phyloP scores from a whole-genome alignment of 2,329 filamentous ascomycete genomes.

The Aaosphaeria arxii region DNA sequence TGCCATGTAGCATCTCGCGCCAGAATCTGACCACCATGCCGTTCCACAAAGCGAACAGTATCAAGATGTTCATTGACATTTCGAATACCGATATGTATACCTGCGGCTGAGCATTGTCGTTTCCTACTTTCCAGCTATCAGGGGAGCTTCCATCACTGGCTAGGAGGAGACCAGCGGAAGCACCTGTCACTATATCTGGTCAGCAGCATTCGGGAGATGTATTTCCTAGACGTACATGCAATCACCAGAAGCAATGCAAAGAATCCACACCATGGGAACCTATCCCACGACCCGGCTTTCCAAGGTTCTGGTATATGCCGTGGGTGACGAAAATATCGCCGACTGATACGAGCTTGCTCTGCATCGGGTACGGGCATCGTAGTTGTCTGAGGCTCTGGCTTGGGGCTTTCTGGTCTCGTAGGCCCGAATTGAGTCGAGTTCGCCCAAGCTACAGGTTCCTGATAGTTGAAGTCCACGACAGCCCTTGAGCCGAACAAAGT shows the following conservation, averaged over 20 bases:
- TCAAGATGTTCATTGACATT: slow-evolving; percentile 16
- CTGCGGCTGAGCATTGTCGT: slow-evolving; percentile 12
- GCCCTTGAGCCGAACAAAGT: slow-evolving; percentile 9
- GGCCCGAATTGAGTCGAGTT: slow-evolving; percentile 4
- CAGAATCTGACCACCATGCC: slow-evolving; percentile 19
- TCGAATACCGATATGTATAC: slow-evolving; percentile 20
- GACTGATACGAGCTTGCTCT: not conserved
- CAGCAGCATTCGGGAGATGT: not conserved
- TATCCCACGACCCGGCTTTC: slow-evolving; percentile 12
- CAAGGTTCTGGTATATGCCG: slow-evolving; percentile 17
- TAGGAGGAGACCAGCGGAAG: slow-evolving; percentile 15
- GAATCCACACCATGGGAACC: slow-evolving; percentile 18
- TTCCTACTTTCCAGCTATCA: slow-evolving; percentile 14
- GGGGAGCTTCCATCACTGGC: slow-evolving; percentile 10
- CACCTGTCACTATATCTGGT: slow-evolving; percentile 12
- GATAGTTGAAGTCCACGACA: slow-evolving; percentile 5
- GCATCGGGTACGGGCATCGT: not conserved
- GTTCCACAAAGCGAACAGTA: slow-evolving; percentile 14
- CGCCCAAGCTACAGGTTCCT: slow-evolving; percentile 7
- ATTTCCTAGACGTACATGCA: slow-evolving; percentile 6
- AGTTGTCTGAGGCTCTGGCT: slow-evolving; percentile 1
- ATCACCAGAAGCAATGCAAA: slow-evolving; percentile 10
- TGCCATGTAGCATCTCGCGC: slow-evolving; percentile 14
- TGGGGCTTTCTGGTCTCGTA: slow-evolving; percentile 1
- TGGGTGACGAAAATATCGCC: slow-evolving; percentile 15